Percentiles rank a stretch among this genome's conserved stretches.
These are phyloP conservation scores for Metarhizium humberi DNA, from an alignment of 2,329 filamentous ascomycete genomes.

Conservation along the genomic window DNA sequence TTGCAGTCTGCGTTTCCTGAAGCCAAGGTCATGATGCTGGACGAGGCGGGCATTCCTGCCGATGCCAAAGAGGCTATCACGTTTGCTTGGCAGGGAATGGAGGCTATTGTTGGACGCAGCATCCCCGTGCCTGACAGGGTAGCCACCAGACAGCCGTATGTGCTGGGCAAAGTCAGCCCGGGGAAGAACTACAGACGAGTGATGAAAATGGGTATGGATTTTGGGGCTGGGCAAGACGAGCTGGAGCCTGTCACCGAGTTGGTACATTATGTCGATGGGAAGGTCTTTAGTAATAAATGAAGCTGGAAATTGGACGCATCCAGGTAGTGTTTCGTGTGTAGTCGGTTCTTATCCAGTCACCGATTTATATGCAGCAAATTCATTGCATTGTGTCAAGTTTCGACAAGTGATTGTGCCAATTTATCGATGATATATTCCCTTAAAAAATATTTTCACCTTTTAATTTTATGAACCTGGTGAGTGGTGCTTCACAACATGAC, in stretches of 20 bases:
- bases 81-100: conserved; percentile 53
- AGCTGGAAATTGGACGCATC: too few relatives aligned
- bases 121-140: conserved; percentile 44
- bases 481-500: too few relatives aligned
- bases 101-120: conserved; percentile 44
- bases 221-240: neutral
- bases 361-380: too few relatives aligned
- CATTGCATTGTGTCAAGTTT: too few relatives aligned
- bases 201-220: neutral
- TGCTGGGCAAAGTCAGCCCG: conserved; percentile 45
- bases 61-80: conserved; percentile 46
- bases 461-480: too few relatives aligned
- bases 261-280: neutral
- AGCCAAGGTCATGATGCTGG: conserved; percentile 42
- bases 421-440: too few relatives aligned
- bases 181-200: conserved; percentile 40
- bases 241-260: neutral
- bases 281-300: neutral
- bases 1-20: conserved; percentile 39
- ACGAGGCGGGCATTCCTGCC: conserved; percentile 46
- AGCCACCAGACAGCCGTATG: conserved; percentile 39
- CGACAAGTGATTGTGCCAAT: too few relatives aligned
- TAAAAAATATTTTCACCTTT: too few relatives aligned
- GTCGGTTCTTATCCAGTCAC: too few relatives aligned
- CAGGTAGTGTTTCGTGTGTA: too few relatives aligned